phyloP scores from a whole-genome alignment of 495 filamentous ascomycete species.

The Lepraria neglecta region DNA sequence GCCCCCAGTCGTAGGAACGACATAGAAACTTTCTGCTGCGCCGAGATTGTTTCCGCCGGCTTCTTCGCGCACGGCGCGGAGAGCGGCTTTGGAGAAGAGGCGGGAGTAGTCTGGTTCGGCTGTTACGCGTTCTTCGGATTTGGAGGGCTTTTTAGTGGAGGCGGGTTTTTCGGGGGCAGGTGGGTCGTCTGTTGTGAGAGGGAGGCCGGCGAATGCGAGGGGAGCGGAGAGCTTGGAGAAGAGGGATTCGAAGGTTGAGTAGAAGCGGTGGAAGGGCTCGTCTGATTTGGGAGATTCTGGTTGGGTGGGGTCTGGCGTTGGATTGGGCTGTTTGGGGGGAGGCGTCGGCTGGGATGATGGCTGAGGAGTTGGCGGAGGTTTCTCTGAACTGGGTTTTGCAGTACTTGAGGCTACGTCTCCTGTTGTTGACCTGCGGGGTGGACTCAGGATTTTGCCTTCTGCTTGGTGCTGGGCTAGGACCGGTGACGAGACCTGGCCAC shows the following conservation, averaged over 20 bases:
- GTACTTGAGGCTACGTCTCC: slow-evolving; percentile 33
- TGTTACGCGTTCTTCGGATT: slow-evolving; percentile 30
- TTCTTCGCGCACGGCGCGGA: slow-evolving; percentile 59
- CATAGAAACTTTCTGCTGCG: slow-evolving; percentile 80
- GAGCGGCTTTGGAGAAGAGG: slow-evolving; percentile 72
- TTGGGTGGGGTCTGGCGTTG: slow-evolving; percentile 2
- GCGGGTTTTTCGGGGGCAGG: slow-evolving; percentile 37
- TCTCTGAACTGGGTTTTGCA: slow-evolving; percentile 25
- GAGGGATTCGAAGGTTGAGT: slow-evolving; percentile 76
- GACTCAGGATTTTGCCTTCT: slow-evolving; percentile 61
- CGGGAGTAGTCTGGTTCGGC: slow-evolving; percentile 67
- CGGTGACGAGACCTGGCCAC: slow-evolving; percentile 52
- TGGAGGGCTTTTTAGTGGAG: slow-evolving; percentile 30
- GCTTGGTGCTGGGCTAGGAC: slow-evolving; percentile 68
- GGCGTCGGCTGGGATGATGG: slow-evolving; percentile 23
- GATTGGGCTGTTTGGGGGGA: background rate
- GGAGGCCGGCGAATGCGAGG: slow-evolving; percentile 85
- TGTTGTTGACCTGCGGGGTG: slow-evolving; percentile 43
- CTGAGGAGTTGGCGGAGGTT: slow-evolving; percentile 24
- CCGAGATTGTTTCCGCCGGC: slow-evolving; percentile 42
- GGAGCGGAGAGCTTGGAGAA: slow-evolving; percentile 81
- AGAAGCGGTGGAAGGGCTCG: slow-evolving; percentile 82
- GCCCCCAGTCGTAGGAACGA: slow-evolving; percentile 84
- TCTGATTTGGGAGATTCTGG: slow-evolving; percentile 44
- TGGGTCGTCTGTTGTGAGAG: slow-evolving; percentile 52